A percentile compares a stretch with the other conserved stretches of the same genome.
Conservation (phyloP, 202 grass and related monocot genomes). For the Musa balbisiana region DNA sequence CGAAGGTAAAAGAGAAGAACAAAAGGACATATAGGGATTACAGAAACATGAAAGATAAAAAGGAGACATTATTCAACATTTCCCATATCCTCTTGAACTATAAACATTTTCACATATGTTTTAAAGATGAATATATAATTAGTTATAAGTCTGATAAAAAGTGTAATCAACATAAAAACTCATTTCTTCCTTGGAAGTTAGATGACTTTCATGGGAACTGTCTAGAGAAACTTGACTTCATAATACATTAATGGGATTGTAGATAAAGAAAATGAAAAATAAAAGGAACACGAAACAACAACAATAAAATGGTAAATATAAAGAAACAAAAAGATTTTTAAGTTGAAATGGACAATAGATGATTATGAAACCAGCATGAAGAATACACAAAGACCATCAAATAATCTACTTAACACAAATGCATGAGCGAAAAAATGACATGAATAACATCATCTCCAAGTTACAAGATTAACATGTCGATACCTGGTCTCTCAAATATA, state of each 20-base stretch:
- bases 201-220: not conserved
- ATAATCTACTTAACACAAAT: not conserved
- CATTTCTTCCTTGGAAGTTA: not conserved
- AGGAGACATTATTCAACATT: not conserved
- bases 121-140: not conserved
- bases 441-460: not conserved
- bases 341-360: too few species aligned
- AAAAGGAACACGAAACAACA: too few species aligned
- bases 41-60: not conserved
- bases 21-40: not conserved
- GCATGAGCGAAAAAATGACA: not conserved
- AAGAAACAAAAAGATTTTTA: too few species aligned
- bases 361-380: too few species aligned
- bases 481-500: not conserved
- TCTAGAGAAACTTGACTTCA: too few species aligned
- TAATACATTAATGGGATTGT: too few species aligned
- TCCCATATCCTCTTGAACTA: not conserved
- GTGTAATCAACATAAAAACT: not conserved
- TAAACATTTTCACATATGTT: not conserved
- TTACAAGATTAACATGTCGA: not conserved
- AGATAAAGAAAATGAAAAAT: too few species aligned
- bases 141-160: not conserved
- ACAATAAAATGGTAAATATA: too few species aligned
- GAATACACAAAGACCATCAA: too few species aligned
- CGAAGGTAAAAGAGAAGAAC: not conserved